Evolutionary conservation across 352 stramenopile genomes (phyloP).

Genomic region (Plasmopara viticola): DNA sequence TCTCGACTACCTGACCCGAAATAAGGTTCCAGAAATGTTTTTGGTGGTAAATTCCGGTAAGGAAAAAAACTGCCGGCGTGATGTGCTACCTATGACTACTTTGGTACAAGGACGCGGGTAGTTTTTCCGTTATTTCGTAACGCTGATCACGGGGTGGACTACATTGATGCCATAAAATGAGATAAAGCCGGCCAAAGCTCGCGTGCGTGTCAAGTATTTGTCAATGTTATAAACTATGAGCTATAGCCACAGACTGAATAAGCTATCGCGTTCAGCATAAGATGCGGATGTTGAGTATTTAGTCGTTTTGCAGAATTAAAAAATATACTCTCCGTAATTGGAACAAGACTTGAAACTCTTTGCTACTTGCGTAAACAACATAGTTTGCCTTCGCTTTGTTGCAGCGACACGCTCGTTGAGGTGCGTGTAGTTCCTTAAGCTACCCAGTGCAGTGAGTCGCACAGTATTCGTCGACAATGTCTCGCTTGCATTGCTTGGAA

Average conservation of each 20-base stretch:
- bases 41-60: too few species aligned
- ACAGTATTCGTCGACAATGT: slow-evolving; percentile 11
- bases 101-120: too few species aligned
- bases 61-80: too few species aligned
- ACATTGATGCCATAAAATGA: slow-evolving; percentile 8
- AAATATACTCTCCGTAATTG: neutral
- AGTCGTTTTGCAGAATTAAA: neutral
- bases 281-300: neutral
- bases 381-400: too few species aligned
- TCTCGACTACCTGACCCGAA: too few species aligned
- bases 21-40: too few species aligned
- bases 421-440: neutral
- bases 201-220: slow-evolving; percentile 4
- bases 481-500: slow-evolving; percentile 15
- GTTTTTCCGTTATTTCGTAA: slow-evolving; percentile 12
- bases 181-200: slow-evolving; percentile 17
- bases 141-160: slow-evolving; percentile 13
- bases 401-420: neutral
- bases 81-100: too few species aligned
- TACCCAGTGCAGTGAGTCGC: slow-evolving; percentile 2
- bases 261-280: neutral
- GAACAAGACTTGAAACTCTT: neutral
- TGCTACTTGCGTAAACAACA: neutral
- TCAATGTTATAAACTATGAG: slow-evolving; percentile 6
- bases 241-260: slow-evolving; percentile 14